Evolutionary conservation across 345 rosid genomes (phyloP).

Genomic region (Acer yangbiense): DNA sequence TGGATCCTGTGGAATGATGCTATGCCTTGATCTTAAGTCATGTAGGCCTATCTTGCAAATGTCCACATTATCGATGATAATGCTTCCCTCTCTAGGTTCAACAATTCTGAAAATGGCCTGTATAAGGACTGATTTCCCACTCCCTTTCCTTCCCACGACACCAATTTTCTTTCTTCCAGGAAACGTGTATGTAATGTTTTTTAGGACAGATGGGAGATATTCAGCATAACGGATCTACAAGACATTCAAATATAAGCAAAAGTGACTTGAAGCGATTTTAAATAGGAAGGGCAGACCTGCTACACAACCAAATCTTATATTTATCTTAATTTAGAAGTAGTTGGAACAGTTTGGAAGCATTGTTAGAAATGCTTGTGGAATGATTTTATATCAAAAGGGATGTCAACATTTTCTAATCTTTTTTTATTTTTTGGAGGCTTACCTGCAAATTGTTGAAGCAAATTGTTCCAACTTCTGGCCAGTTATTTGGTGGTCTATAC

Average conservation of each 20-base stretch:
- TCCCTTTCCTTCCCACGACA: constrained; percentile 94
- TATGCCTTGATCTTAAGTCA: constrained; percentile 81
- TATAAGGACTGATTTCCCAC: constrained; percentile 90
- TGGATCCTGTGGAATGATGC: constrained; percentile 97
- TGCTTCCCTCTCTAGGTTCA: constrained; percentile 84
- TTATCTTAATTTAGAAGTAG: too few species aligned
- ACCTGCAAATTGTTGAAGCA: constrained; percentile 80
- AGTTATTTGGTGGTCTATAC: constrained; percentile 62
- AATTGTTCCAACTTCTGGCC: constrained; percentile 85
- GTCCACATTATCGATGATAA: constrained; percentile 73
- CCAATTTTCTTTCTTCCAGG: constrained; percentile 86
- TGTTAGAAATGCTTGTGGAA: background rate
- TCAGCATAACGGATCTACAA: constrained; percentile 87
- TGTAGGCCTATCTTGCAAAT: constrained; percentile 83
- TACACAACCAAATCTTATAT: background rate
- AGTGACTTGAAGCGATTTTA: too few species aligned
- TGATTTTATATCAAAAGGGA: constrained; percentile 6
- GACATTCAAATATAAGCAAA: background rate
- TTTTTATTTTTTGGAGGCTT: constrained; percentile 14
- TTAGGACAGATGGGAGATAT: constrained; percentile 83
- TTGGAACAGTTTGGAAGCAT: background rate
- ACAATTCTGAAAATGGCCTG: constrained; percentile 90
- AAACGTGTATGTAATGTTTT: constrained; percentile 72
- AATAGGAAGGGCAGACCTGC: too few species aligned
- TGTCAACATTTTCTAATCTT: background rate